Evolutionary conservation across 208 protist genomes (phyloP), one percentile per base, ranked within the genome.

Genomic region (Tritrichomonas musculus): DNA sequence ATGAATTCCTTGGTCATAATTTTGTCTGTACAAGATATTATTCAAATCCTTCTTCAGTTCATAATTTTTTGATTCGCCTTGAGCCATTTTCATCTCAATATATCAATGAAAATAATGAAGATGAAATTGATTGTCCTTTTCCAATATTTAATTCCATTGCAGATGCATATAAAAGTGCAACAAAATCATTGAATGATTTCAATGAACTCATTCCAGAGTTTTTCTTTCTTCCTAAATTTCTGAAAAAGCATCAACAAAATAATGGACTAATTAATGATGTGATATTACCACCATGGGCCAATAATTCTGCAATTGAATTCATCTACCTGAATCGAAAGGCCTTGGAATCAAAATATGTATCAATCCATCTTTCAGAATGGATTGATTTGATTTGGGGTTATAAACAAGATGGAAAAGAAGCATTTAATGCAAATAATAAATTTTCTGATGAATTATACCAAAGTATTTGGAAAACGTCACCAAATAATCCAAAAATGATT

Each of bases 51-150:
- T 94, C 65, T 25, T 47, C 50, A 25, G 95, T 96, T 33, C 82
- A 96, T 11, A 94, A 92, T 72, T 97, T 88, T 60, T 92, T 97
- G 47, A 69, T 96, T 27, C 69, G 96, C 22, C 14, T 95, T n/a
- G 94, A 95, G 66, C 96, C 96, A 27, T 96, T 95, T 92, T 94
- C 95, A 1, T 49, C 36, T n/a, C 82, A 92, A 17, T 55, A 93
- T 47, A 92, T 95, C 33, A 22, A 94, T 36, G 64, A 96, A 44
- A 95, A 96, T 57, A n/a, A n/a, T n/a, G 69, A 66, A 50, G 95
- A 95, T 73, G 36, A 65, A 25, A 96, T 95, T 50, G 96, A 96
- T 93, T 39, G 92, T 25, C 73, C 96, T 22, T 95, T 95, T 55
- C 72, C 95, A 41, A 93, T 96, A 22, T 96, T 96, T 94, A 50